Base-by-base conservation (phyloP, 108 stramenopile genomes). In the Stephanodiscus triporus region DNA sequence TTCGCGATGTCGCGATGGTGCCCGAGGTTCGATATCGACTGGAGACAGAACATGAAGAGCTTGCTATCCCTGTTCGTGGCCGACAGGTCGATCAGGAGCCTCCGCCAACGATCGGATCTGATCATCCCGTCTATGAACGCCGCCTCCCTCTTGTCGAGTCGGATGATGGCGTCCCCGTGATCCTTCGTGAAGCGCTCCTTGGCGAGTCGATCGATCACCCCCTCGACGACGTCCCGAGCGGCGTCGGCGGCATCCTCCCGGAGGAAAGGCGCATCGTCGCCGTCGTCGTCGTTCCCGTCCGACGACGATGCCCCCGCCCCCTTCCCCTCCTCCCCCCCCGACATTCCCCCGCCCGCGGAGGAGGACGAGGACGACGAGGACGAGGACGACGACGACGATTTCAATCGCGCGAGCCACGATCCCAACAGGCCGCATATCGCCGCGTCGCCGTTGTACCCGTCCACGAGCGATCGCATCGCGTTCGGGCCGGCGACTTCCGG, bases 101-200 rank as follows among this genome's bases (percentile, higher is more conserved):
- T 84, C 45, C 94, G 80, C 91, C 91, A 95, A 50, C 89, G 79
- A 34, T 77, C 73, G 13, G 89, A 90, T 9, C 81, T 76, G 76
- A 95, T 92, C 91, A 95, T 95, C n/a, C 89, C 88, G 42, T 87
- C 89, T 51, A 95, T 69, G 78, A 95, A 95, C 14, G 79, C 84
- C 19, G 75, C 87, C 49, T 92, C 84, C 11, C 76, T 69, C 71
- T 88, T 92, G n/a, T 80, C 69, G 4, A 95, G 70, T n/a, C 72
- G 61, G 24, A 95, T 62, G 59, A 95, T 92, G 34, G 70, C 82
- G 66, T 92, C 88, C 0, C 90, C 91, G 6, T 78, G 84, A 45
- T 75, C 78, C 34, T 87, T 85, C 9, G 89, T 89, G 68, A 95
- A 95, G 26, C 88, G 79, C 73, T 92, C 90, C 63, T 86, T 87